Base-by-base conservation (phyloP, 2,329 filamentous ascomycete genomes). In the Sporothrix pseudoabietina region DNA sequence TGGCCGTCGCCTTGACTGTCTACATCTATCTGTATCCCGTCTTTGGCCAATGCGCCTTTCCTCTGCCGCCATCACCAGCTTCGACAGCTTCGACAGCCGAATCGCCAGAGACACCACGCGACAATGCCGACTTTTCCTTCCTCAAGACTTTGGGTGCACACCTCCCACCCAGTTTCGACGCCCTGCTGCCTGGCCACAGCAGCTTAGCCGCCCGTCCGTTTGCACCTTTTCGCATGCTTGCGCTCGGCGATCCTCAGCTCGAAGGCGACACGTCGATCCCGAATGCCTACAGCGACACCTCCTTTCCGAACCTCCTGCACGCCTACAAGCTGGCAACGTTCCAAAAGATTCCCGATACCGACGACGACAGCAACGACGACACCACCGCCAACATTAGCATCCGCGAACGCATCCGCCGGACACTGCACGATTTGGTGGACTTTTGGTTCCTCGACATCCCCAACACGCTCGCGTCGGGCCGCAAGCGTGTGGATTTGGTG, bases 11-110 rank as follows among this genome's bases (percentile, higher is more conserved):
- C 76, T 88, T 89, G 79, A 93, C 92, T 70, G 78, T 90, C 76
- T 97, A 94, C 83, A 87, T 98, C 71, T 98, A 98, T 83, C 85
- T 95, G 54, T 98, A 97, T 80, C 94, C 96, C 9, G 79, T 93
- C 77, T 91, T 97, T 79, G 87, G 89, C 77, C 87, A 88, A 78
- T 98, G 94, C 84, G 90, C 87, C 52, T 98, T 98, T 82, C 93
- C 94, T 12, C 80, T 84, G 76, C 86, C 84, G 68, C 39, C 49
- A 69, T n/a, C 69, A 74, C 63, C 74, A 65, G 69, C 73, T 16
- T 19, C 44, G 19, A 26, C 26, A 26, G 26, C 26, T 26, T 26
- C 26, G 26, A 26, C 41, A 47, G 10, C 7, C 44, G 71, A 57
- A 30, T 52, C 41, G 39, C 73, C 61, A 71, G 75, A 54, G 41